Percentiles rank a stretch among this genome's conserved stretches.
Conservation (phyloP, 2,329 filamentous ascomycete genomes). For the Aspergillus aculeatus region DNA sequence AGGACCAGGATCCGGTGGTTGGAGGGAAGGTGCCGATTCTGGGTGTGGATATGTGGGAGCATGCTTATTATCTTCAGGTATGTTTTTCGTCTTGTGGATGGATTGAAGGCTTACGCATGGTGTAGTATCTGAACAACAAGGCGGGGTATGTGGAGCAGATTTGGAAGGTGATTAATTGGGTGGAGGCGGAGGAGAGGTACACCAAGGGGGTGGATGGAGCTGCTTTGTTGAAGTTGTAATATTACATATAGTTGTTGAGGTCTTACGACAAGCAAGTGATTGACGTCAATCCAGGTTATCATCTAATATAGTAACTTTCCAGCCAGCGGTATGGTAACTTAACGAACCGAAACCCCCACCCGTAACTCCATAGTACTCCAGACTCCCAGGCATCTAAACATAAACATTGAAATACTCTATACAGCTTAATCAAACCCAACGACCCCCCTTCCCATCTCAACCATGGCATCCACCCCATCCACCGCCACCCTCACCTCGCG, state of each 20-base stretch:
- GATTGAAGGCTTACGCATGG: background rate
- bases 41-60: conserved; percentile 90
- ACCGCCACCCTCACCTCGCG: conserved; percentile 32
- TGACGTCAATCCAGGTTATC: too few species aligned
- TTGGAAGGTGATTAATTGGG: conserved; percentile 95
- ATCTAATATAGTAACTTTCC: too few species aligned
- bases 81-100: conserved; percentile 15
- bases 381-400: too few species aligned
- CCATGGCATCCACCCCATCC: conserved; percentile 18
- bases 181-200: conserved; percentile 71
- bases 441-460: conserved; percentile 31
- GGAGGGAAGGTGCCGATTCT: conserved; percentile 70
- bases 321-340: too few species aligned
- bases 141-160: conserved; percentile 86
- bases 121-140: conserved; percentile 86
- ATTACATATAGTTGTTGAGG: too few species aligned
- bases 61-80: conserved; percentile 84
- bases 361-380: too few species aligned
- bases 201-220: conserved; percentile 27
- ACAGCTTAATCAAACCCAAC: conserved; percentile 34
- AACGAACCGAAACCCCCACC: background rate
- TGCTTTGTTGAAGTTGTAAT: conserved; percentile 27
- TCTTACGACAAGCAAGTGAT: too few species aligned
- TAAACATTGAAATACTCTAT: background rate
- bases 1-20: conserved; percentile 80